Evolutionary conservation across 176 grass and related monocot species (phyloP).

Genomic region (Zoysia pacifica): DNA sequence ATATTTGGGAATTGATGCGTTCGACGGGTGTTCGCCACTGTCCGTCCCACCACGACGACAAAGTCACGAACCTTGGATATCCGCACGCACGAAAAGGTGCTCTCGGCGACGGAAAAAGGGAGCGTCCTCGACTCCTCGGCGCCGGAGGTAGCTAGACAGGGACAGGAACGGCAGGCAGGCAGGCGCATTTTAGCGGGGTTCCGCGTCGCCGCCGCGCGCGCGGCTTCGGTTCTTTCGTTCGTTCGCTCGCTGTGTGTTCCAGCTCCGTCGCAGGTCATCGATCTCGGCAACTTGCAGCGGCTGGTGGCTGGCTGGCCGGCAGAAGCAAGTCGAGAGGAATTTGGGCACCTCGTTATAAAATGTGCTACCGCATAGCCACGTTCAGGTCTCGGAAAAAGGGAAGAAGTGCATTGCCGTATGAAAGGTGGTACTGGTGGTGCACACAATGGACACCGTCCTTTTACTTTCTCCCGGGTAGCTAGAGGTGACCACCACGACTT

Average conservation of each 20-base stretch:
- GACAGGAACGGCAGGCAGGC: too few relatives aligned
- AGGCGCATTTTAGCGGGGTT: too few relatives aligned
- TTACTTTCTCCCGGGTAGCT: not conserved
- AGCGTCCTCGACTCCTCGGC: too few relatives aligned
- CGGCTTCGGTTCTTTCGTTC: constrained; percentile 36
- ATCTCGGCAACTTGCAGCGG: not conserved
- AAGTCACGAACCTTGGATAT: not conserved
- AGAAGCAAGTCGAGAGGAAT: constrained; percentile 29
- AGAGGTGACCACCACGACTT: not conserved
- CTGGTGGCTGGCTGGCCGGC: not conserved
- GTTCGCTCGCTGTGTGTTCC: not conserved
- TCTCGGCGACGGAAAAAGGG: too few relatives aligned
- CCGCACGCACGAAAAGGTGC: not conserved
- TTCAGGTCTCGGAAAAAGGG: too few relatives aligned
- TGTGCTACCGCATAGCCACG: not conserved
- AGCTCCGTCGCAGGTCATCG: constrained; percentile 26
- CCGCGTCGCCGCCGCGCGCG: constrained; percentile 24
- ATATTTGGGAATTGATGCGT: not conserved
- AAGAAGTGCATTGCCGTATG: too few relatives aligned
- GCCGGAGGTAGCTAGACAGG: too few relatives aligned
- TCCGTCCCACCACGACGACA: not conserved
- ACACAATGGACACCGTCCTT: not conserved
- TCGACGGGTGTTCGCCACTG: not conserved
- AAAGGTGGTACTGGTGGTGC: constrained; percentile 8
- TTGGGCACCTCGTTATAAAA: constrained; percentile 32